These are phyloP conservation scores for Triticum dicoccoides DNA, from an alignment of 176 grass and related monocot species.

Conservation along the genomic window DNA sequence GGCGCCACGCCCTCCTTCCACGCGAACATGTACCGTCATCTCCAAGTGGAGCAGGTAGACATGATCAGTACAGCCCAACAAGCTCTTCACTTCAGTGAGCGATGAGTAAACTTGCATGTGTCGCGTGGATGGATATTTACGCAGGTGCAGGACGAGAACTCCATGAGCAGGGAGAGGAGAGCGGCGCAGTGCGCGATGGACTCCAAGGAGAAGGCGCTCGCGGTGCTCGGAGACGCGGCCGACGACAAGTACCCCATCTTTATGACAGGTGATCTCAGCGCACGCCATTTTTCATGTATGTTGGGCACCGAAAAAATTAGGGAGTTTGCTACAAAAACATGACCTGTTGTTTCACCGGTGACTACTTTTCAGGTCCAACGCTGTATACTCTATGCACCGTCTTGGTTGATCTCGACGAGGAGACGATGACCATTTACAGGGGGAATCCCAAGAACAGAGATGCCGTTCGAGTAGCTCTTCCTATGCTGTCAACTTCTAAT, in stretches of 20 bases:
- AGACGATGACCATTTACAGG: conserved; percentile 63
- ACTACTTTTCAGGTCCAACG: conserved; percentile 52
- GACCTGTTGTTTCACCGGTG: background rate
- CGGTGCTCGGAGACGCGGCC: conserved; percentile 64
- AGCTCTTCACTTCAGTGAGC: background rate
- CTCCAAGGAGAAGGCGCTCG: conserved; percentile 50
- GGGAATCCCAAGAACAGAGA: conserved; percentile 53
- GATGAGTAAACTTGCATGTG: background rate
- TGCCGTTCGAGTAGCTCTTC: conserved; percentile 30
- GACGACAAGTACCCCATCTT: conserved; percentile 76
- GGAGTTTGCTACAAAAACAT: background rate
- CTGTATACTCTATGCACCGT: conserved; percentile 75
- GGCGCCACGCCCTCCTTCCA: conserved; percentile 62
- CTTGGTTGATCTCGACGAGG: conserved; percentile 65
- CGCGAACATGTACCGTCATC: conserved; percentile 83
- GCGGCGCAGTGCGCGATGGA: conserved; percentile 43
- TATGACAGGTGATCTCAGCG: conserved; percentile 56
- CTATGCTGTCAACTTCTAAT: conserved; percentile 17
- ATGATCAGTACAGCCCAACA: background rate
- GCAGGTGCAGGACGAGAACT: conserved; percentile 77
- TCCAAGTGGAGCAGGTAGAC: conserved; percentile 68
- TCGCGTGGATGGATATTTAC: background rate
- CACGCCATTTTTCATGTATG: background rate
- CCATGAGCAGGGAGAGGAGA: conserved; percentile 62
- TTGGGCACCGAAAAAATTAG: background rate